phyloP scores from a whole-genome alignment of 495 filamentous ascomycete genomes.

The Trichoderma parareesei region DNA sequence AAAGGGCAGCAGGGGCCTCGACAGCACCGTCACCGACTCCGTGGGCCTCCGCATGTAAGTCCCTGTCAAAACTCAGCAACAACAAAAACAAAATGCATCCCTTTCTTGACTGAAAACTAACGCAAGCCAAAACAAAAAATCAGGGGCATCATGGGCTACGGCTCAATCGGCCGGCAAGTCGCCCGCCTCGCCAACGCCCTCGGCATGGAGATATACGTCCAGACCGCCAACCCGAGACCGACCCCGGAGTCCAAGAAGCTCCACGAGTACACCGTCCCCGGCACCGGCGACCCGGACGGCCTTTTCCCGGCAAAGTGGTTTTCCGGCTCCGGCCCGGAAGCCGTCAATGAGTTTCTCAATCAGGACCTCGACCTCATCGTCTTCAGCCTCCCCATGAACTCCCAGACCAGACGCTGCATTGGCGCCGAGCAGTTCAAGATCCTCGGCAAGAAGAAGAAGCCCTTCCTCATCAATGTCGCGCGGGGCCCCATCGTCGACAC shows the following conservation, averaged over 20 bases:
- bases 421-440: constrained; percentile 58
- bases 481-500: constrained; percentile 66
- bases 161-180: constrained; percentile 56
- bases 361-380: constrained; percentile 69
- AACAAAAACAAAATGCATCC: no score
- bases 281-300: constrained; percentile 72
- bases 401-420: constrained; percentile 53
- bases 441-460: constrained; percentile 44
- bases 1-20: constrained; percentile 2
- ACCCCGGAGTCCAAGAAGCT: constrained; percentile 52
- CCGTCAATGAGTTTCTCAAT: constrained; percentile 56
- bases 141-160: constrained; percentile 34
- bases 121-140: not conserved
- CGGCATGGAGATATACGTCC: constrained; percentile 76
- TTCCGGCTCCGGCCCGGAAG: constrained; percentile 52
- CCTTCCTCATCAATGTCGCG: constrained; percentile 66
- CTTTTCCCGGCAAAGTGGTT: constrained; percentile 65
- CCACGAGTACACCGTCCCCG: constrained; percentile 58
- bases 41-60: constrained; percentile 28
- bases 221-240: constrained; percentile 57
- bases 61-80: no score
- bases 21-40: constrained; percentile 17
- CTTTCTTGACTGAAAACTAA: no score
- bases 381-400: constrained; percentile 60
- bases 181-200: constrained; percentile 60